Evolutionary conservation across 164 flowering plant genomes (phyloP), one percentile per base, ranked within the genome.

Genomic region (Cinnamomum micranthum): DNA sequence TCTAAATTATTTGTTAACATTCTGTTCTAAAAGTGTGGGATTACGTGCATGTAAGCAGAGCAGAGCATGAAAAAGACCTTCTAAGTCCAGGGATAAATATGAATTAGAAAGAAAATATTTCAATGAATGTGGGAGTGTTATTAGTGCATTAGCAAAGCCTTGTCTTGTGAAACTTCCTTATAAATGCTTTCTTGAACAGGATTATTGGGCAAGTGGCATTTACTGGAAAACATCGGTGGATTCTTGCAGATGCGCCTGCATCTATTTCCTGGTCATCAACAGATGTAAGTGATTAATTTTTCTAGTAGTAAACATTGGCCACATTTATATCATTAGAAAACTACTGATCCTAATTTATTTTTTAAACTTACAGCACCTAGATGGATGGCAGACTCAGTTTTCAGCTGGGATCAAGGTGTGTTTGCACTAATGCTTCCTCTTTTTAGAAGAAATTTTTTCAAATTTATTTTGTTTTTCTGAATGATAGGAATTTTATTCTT

Each of bases 371-470:
- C 88, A 92, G 97, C 77, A 62, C 75, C 82, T 88, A 33, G 85
- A 87, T 73, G 92, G 89, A 76, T 91, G 90, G 92, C 74, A 84
- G 65, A 82, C 81, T 77, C 95, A 88, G 80, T 83, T 89, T 80
- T 84, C 84, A 23, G 88, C 86, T 15, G 98, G 97, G 65, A 84
- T 94, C 77, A 91, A 92, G 97, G 98, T 93, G 82, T 72, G 19
- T 50, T 58, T 33, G 47, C 47, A 41, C 47, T 9, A 41, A 41
- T 41, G 47, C 47, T 41, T 41, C 47, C 47, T 41, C 10, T 41
- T 62, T 50, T 62, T 6, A 10, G 65, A 15, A 65, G 47, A 11
- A 41, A 0, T 41, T 41, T 41, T 41, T 41, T 41, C 47, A 9
- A 1, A 5, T 41, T 41, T n/a, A n/a, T 35, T 35, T 35, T 7